Evolutionary conservation across 345 rosid species (phyloP).

Genomic region (Populus pruinosa): DNA sequence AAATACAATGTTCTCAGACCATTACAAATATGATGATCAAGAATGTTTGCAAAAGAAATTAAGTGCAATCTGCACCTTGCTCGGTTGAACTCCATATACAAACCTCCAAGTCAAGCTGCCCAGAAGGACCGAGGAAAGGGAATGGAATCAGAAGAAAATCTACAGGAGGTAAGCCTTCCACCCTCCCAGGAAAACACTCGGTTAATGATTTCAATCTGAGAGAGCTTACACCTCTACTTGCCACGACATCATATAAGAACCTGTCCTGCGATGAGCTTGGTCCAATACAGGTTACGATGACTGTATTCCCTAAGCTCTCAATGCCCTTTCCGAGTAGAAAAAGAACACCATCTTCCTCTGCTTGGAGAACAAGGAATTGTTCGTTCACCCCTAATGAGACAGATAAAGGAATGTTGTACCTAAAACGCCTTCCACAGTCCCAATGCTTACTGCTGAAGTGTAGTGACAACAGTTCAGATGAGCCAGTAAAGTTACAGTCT

Average conservation of each 20-base stretch:
- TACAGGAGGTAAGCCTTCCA: slow-evolving; percentile 16
- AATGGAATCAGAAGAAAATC: slow-evolving; percentile 33
- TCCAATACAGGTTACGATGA: slow-evolving; percentile 30
- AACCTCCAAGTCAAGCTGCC: slow-evolving; percentile 36
- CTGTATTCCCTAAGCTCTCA: slow-evolving; percentile 26
- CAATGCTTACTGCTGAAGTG: slow-evolving; percentile 44
- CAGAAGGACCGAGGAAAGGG: slow-evolving; percentile 29
- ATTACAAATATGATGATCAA: neutral
- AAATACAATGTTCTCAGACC: neutral
- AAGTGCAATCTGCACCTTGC: slow-evolving; percentile 19
- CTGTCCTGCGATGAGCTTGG: slow-evolving; percentile 25
- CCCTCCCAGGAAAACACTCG: slow-evolving; percentile 16
- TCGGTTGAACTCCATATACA: slow-evolving; percentile 40
- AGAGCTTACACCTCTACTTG: slow-evolving; percentile 25
- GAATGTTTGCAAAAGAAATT: neutral
- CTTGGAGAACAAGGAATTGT: slow-evolving; percentile 42
- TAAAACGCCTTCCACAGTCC: slow-evolving; percentile 23
- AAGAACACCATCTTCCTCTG: slow-evolving; percentile 44
- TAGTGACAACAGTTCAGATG: slow-evolving; percentile 30
- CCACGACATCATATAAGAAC: slow-evolving; percentile 27
- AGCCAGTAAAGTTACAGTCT: slow-evolving; percentile 40
- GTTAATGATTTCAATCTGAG: slow-evolving; percentile 38
- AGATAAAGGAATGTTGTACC: slow-evolving; percentile 29
- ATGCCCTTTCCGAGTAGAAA: slow-evolving; percentile 35
- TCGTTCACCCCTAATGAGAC: slow-evolving; percentile 25